Percentiles rank a stretch among this genome's conserved stretches.
Evolutionary conservation across 2,329 filamentous ascomycete genomes (phyloP).

Genomic region (Tolypocladium pustulatum): DNA sequence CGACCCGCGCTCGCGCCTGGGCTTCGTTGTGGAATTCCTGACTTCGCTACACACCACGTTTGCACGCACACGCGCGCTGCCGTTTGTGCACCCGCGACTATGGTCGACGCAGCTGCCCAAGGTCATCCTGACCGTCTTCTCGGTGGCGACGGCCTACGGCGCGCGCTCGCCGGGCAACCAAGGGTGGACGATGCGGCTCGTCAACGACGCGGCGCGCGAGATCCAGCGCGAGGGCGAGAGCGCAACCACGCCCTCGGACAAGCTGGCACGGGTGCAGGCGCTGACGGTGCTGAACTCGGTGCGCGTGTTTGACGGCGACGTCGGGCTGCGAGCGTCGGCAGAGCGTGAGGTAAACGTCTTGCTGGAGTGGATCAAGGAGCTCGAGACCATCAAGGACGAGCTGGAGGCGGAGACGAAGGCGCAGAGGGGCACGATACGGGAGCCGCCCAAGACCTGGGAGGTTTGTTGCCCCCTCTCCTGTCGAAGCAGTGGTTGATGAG

Average conservation of each 20-base stretch:
- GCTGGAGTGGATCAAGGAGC: conserved; percentile 24
- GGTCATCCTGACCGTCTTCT: conserved; percentile 28
- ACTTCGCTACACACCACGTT: conserved; percentile 22
- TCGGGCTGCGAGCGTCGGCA: conserved; percentile 26
- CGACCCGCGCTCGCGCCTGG: conserved; percentile 23
- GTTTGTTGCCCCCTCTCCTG: conserved; percentile 10
- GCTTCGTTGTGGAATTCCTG: conserved; percentile 21
- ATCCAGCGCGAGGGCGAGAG: conserved; percentile 24
- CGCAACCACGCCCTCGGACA: conserved; percentile 21
- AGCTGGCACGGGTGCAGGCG: conserved; percentile 32
- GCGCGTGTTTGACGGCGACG: conserved; percentile 32
- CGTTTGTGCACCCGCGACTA: conserved; percentile 32
- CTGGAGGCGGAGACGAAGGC: conserved; percentile 15
- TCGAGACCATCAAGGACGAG: conserved; percentile 21
- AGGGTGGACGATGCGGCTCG: conserved; percentile 26
- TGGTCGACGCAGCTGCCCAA: conserved; percentile 28
- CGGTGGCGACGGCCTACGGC: conserved; percentile 26
- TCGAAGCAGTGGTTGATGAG: background rate
- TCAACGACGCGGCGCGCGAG: conserved; percentile 25
- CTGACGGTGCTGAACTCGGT: conserved; percentile 30
- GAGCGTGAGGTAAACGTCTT: conserved; percentile 27
- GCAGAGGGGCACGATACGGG: conserved; percentile 11
- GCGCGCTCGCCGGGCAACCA: conserved; percentile 25
- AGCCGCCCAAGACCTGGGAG: conserved; percentile 32
- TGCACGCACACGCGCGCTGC: conserved; percentile 23